Base-by-base conservation (phyloP, 2,329 filamentous ascomycete species). In the Fusarium sp. region DNA sequence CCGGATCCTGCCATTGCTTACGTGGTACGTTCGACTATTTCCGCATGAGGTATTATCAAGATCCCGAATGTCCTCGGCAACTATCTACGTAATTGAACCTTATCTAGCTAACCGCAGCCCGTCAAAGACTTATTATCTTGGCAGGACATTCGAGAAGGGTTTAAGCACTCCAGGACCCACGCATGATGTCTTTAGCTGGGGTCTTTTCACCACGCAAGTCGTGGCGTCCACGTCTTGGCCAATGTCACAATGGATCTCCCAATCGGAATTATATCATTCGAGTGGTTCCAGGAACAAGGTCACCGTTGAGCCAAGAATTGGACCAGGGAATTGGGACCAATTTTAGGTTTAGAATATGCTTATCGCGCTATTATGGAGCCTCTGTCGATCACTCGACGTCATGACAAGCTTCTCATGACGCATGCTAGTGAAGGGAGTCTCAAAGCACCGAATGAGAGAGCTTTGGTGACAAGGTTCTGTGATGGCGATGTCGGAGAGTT, bases 321-420 rank as follows among this genome's bases (percentile, higher is more conserved):
- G 14, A 28, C 55, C 39, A 36, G 57, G 14, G 42, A 52, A 53
- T 28, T 22, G 44, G 8, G 36, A 33, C 38, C 45, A 55, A 55
- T 34, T 55, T 70, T 65, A 69, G 64, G 52, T 55, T 69, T 54
- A 14, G 45, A 62, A 40, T 70, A 70, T 70, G 68, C 68, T 70
- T 70, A 70, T 70, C 67, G 51, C 43, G 13, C 15, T 15, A 19
- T 21, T 40, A 55, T 66, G 62, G 52, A 34, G 51, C 45, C 50
- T 17, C 34, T n/a, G 51, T 31, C 57, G 65, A 63, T 67, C 57
- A 17, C 9, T 65, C 67, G 53, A 70, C 68, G 68, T 70, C 67
- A 70, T 69, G 45, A 15, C 14, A 14, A 33, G 31, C 36, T 58
- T 46, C 28, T 28, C 54, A 71, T 70, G 67, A 70, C 68, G 67